These are phyloP conservation scores for Ogataea pini DNA, from an alignment of 805 yeast genomes.

Conservation along the genomic window DNA sequence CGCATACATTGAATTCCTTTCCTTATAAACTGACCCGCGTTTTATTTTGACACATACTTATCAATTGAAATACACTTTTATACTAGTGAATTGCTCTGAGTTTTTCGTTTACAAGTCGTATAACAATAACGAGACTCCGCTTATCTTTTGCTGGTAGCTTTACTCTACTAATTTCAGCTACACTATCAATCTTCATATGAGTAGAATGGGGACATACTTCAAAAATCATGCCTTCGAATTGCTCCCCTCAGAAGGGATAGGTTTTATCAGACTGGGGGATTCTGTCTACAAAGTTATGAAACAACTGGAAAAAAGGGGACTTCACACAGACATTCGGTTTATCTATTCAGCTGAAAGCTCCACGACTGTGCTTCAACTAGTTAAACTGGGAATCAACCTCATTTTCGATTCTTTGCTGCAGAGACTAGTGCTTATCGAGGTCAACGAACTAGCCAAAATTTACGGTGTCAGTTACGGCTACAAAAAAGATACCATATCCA, in stretches of 20 bases:
- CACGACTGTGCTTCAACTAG: conserved; percentile 25
- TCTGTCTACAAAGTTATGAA: conserved; percentile 27
- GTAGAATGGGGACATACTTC: not conserved
- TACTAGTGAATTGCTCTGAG: too few species aligned
- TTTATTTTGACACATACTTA: conserved; percentile 1
- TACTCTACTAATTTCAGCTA: too few species aligned
- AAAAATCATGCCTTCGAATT: conserved; percentile 21
- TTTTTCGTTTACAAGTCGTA: too few species aligned
- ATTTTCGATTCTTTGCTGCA: conserved; percentile 32
- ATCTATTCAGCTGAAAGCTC: conserved; percentile 21
- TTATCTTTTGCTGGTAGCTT: too few species aligned
- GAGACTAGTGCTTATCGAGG: conserved; percentile 30
- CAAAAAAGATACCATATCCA: conserved; percentile 25
- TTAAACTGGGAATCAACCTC: conserved; percentile 24
- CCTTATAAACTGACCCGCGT: not conserved
- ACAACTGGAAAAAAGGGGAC: conserved; percentile 15
- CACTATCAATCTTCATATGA: not conserved
- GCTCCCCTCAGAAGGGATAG: conserved; percentile 30
- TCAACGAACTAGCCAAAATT: conserved; percentile 16
- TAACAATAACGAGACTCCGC: too few species aligned
- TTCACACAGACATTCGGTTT: conserved; percentile 25
- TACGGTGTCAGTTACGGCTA: conserved; percentile 21
- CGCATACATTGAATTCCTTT: not conserved
- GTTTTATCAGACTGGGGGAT: conserved; percentile 26
- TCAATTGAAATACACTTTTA: not conserved